phyloP scores from a whole-genome alignment of 305 asterid species.

The Fraxinus xanthoxyloides region DNA sequence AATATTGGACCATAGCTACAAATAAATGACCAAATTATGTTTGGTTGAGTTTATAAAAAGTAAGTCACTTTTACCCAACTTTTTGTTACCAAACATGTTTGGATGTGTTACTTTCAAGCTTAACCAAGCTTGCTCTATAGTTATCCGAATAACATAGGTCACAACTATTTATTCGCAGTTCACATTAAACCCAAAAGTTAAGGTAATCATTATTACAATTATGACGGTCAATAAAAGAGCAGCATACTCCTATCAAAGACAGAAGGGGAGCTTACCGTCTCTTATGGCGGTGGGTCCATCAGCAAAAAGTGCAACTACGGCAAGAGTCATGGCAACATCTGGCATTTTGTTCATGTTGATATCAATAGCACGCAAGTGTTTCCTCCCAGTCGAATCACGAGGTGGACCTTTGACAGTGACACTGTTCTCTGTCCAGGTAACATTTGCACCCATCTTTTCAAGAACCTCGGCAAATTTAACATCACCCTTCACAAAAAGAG shows the following conservation, averaged over 20 bases:
- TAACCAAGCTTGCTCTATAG: background rate
- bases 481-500: constrained; percentile 62
- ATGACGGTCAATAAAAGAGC: background rate
- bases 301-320: constrained; percentile 95
- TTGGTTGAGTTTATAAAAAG: background rate
- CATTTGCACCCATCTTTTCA: constrained; percentile 93
- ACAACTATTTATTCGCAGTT: background rate
- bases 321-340: constrained; percentile 99
- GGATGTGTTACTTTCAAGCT: background rate
- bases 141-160: background rate
- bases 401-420: constrained; percentile 92
- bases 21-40: background rate
- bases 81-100: background rate
- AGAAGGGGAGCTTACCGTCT: constrained; percentile 62
- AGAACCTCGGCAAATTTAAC: constrained; percentile 98
- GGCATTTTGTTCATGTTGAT: constrained; percentile 99
- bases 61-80: background rate
- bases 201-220: background rate
- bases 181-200: background rate
- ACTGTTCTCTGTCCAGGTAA: constrained; percentile 91
- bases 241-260: background rate
- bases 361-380: constrained; percentile 75
- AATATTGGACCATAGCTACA: background rate
- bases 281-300: constrained; percentile 93
- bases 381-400: constrained; percentile 56